Evolutionary conservation across 805 yeast genomes (phyloP).

Genomic region (Debaryomyces maramus): DNA sequence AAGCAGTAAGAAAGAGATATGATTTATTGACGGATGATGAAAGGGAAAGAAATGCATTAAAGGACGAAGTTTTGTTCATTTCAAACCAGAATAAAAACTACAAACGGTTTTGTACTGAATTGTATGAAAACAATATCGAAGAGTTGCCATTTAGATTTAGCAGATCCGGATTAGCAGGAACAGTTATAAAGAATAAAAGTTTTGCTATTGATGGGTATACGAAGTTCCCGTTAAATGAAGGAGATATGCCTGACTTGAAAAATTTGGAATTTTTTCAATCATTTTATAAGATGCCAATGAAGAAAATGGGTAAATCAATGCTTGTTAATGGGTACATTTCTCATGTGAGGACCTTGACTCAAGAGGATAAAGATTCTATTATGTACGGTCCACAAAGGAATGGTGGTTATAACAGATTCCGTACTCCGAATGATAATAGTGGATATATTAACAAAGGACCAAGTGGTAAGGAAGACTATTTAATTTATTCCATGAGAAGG

Average conservation of each 20-base stretch:
- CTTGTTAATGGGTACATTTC: constrained; percentile 76
- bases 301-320: constrained; percentile 73
- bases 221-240: constrained; percentile 49
- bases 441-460: constrained; percentile 44
- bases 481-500: constrained; percentile 32
- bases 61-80: constrained; percentile 67
- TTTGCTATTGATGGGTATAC: constrained; percentile 38
- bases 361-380: constrained; percentile 67
- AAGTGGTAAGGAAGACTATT: constrained; percentile 31
- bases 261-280: constrained; percentile 43
- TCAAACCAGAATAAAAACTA: constrained; percentile 61
- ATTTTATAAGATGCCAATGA: constrained; percentile 61
- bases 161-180: constrained; percentile 61
- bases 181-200: constrained; percentile 33
- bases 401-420: constrained; percentile 35
- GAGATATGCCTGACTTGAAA: constrained; percentile 45
- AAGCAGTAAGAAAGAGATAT: constrained; percentile 67
- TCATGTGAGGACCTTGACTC: constrained; percentile 58
- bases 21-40: constrained; percentile 66
- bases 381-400: constrained; percentile 42
- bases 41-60: constrained; percentile 63
- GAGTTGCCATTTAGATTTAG: constrained; percentile 46
- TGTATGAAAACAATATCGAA: constrained; percentile 42
- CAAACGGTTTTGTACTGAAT: constrained; percentile 29
- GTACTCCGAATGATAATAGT: constrained; percentile 29